These are phyloP conservation scores for Elaeagnus macrophylla DNA, from an alignment of 306 rosid species.

Conservation along the genomic window DNA sequence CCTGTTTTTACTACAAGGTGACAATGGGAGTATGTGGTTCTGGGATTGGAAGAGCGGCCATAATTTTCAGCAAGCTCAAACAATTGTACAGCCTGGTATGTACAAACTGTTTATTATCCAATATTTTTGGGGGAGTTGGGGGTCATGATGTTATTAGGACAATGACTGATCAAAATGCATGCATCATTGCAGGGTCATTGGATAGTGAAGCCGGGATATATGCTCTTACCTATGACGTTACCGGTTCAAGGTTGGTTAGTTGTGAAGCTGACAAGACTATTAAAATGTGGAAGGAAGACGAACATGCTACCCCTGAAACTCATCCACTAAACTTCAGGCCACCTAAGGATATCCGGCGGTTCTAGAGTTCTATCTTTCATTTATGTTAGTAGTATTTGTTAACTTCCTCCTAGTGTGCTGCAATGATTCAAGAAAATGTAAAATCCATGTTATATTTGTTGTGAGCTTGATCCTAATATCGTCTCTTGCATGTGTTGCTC, in stretches of 20 bases:
- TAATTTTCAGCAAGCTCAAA: constrained; percentile 88
- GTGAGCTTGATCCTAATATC: too few relatives aligned
- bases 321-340: constrained; percentile 85
- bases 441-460: too few relatives aligned
- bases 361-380: constrained; percentile 20
- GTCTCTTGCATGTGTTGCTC: too few relatives aligned
- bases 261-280: constrained; percentile 98
- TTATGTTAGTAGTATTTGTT: not conserved
- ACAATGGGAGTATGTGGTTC: constrained; percentile 96
- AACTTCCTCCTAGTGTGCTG: too few relatives aligned
- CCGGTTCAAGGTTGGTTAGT: constrained; percentile 77
- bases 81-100: constrained; percentile 92
- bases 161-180: not conserved
- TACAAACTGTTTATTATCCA: constrained; percentile 2
- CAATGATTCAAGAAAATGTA: too few relatives aligned
- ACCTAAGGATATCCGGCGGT: constrained; percentile 83
- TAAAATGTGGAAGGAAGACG: constrained; percentile 97
- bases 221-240: constrained; percentile 60
- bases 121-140: not conserved
- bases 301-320: constrained; percentile 86
- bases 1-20: constrained; percentile 37
- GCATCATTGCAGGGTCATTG: constrained; percentile 57
- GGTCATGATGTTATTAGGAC: not conserved
- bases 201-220: constrained; percentile 97
- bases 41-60: constrained; percentile 99